Evolutionary conservation across 2,329 filamentous ascomycete genomes (phyloP).

Genomic region (Penicillium sp.): DNA sequence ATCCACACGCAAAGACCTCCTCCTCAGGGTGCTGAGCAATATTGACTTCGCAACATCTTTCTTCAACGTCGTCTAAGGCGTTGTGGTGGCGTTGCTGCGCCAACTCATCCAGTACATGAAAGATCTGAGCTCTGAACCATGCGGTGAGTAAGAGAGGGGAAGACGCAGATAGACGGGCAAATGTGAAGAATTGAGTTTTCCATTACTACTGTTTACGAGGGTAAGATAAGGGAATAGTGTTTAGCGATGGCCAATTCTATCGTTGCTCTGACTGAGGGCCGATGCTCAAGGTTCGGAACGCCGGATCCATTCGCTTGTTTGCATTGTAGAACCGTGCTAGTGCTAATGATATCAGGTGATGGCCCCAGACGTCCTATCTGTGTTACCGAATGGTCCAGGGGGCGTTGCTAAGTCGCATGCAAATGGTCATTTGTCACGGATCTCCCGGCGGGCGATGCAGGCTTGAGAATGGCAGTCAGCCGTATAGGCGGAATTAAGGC

Average conservation of each 20-base stretch:
- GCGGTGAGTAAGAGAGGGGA: slow-evolving; percentile 17
- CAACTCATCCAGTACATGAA: not conserved
- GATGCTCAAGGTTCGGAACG: slow-evolving; percentile 9
- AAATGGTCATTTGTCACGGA: slow-evolving; percentile 12
- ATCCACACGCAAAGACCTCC: not conserved
- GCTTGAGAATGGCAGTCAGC: slow-evolving; percentile 7
- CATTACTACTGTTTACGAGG: not conserved
- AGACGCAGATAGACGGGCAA: not conserved
- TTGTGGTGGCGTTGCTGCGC: slow-evolving; percentile 6
- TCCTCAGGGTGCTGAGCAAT: not conserved
- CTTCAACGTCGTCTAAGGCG: not conserved
- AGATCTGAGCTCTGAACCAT: slow-evolving; percentile 8
- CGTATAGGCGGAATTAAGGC: not conserved
- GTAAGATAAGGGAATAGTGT: not conserved
- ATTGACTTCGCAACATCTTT: not conserved
- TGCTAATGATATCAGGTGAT: not conserved
- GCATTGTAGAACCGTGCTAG: not conserved
- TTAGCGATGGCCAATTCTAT: not conserved
- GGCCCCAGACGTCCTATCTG: not conserved
- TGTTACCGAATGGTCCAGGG: slow-evolving; percentile 7
- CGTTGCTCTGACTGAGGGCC: not conserved
- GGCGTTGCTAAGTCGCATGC: slow-evolving; percentile 9
- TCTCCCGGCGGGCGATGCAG: slow-evolving; percentile 12
- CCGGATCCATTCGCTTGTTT: slow-evolving; percentile 10
- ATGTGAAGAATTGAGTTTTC: slow-evolving; percentile 21